These are phyloP conservation scores for Amanita phalloides DNA, from an alignment of 768 basidiomycete genomes.

Conservation along the genomic window DNA sequence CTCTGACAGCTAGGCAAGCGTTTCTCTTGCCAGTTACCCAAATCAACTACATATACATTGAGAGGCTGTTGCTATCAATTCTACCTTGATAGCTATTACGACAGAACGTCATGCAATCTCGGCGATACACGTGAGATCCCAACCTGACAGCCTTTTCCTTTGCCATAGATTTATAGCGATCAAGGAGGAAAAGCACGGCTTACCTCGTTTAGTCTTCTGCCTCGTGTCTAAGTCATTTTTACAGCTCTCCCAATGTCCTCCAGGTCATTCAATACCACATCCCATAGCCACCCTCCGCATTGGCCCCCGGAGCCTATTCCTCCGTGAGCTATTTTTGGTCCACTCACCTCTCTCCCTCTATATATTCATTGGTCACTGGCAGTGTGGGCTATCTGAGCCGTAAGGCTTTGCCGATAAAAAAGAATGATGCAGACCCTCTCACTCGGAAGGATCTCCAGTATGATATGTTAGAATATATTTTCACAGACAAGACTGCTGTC, in stretches of 20 bases:
- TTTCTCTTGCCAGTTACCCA: not conserved
- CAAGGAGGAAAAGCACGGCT: slow-evolving; percentile 7
- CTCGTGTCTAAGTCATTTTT: slow-evolving; percentile 23
- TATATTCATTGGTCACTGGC: slow-evolving; percentile 8
- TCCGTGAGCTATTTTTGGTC: slow-evolving; percentile 31
- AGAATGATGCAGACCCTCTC: slow-evolving; percentile 73
- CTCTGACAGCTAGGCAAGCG: not conserved
- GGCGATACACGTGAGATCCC: slow-evolving; percentile 26
- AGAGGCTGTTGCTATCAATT: not conserved
- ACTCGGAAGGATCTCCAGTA: slow-evolving; percentile 80
- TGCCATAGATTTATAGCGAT: slow-evolving; percentile 5
- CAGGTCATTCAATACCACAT: slow-evolving; percentile 22
- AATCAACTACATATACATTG: not conserved
- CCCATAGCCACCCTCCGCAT: slow-evolving; percentile 17
- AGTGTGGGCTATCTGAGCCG: slow-evolving; percentile 53
- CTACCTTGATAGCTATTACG: slow-evolving; percentile 5
- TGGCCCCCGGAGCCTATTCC: slow-evolving; percentile 43
- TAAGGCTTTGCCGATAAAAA: slow-evolving; percentile 72
- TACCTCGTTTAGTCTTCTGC: slow-evolving; percentile 15
- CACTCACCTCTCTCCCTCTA: slow-evolving; percentile 3
- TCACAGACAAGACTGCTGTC: slow-evolving; percentile 52
- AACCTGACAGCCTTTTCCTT: slow-evolving; percentile 18
- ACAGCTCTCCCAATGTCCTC: slow-evolving; percentile 31
- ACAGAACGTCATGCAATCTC: slow-evolving; percentile 14
- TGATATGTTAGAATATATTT: slow-evolving; percentile 74